Evolutionary conservation across 257 asterid species (phyloP), one percentile per base, ranked within the genome.

Genomic region (Paulownia fortunei): DNA sequence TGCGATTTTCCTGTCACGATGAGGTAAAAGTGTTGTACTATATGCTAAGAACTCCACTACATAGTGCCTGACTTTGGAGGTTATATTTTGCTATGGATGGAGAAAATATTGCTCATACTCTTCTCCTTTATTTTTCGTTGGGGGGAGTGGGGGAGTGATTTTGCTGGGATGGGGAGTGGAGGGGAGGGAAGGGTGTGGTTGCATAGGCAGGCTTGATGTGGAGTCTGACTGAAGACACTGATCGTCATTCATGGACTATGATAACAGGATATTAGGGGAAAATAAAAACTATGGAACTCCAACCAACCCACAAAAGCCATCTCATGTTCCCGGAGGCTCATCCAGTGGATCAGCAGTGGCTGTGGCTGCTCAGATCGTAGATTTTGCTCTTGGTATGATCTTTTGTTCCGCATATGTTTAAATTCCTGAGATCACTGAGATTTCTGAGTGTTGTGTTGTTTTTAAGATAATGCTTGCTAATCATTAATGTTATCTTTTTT

Each of bases 301-400:
- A 23, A 87, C 81, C 67, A 92, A 92, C 84, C 96, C 96, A n/a
- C 70, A 80, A 44, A 76, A 76, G 80, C 94, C 90, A 46, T 80
- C 93, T 72, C 90, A 83, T 83, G 75, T 83, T 61, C 94, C 96
- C 12, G 96, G 97, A 41, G 97, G 97, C 60, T 87, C 96, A 3
- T 83, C 89, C 58, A 87, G 96, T 84, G 96, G 97, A 76, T 86
- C 97, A 47, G 91, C 94, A 47, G 96, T 87, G 41, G 93, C 91
- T 60, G 94, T 89, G 73, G 92, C 93, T 16, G 92, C 92, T 12
- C 82, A 83, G 69, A 85, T 89, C 16, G 88, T 90, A 77, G 88
- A 92, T 85, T 92, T 89, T 86, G 86, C 97, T 72, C 80, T 92
- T 61, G 94, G 97, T 92, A 86, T 64, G 66, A 2, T 76, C 18